These are phyloP conservation scores for Aspergillus jensenii DNA, from an alignment of 2,329 filamentous ascomycete species.

Conservation along the genomic window DNA sequence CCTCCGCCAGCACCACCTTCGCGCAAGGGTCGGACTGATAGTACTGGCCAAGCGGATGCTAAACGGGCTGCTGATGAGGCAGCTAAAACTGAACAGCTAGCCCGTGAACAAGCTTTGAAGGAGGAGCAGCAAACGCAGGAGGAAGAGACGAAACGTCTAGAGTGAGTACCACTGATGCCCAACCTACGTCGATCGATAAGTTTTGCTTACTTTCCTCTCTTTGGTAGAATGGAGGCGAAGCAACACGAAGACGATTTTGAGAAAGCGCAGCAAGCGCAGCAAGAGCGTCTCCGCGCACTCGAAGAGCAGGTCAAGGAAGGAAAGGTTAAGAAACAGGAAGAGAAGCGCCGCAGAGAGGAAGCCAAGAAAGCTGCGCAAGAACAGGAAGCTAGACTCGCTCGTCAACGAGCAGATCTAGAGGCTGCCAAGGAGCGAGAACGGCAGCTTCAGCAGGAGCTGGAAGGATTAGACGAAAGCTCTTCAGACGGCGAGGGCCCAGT, in stretches of 20 bases:
- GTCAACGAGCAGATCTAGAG: slow-evolving; percentile 87
- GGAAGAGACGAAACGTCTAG: slow-evolving; percentile 69
- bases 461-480: slow-evolving; percentile 73
- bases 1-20: slow-evolving; percentile 71
- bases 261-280: slow-evolving; percentile 75
- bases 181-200: not conserved
- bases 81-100: slow-evolving; percentile 64
- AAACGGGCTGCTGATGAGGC: slow-evolving; percentile 55
- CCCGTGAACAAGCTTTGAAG: slow-evolving; percentile 50
- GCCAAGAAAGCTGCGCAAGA: slow-evolving; percentile 83
- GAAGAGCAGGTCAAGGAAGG: slow-evolving; percentile 92
- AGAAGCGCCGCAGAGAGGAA: slow-evolving; percentile 88
- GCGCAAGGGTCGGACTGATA: slow-evolving; percentile 65
- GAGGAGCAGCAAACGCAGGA: slow-evolving; percentile 76
- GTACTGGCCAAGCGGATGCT: slow-evolving; percentile 57
- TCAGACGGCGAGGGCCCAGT: slow-evolving; percentile 78
- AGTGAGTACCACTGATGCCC: slow-evolving; percentile 65
- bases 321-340: slow-evolving; percentile 94
- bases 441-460: slow-evolving; percentile 83
- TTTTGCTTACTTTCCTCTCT: slow-evolving; percentile 14
- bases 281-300: slow-evolving; percentile 79
- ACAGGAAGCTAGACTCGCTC: slow-evolving; percentile 79
- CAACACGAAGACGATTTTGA: slow-evolving; percentile 78
- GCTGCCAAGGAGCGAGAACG: slow-evolving; percentile 85
- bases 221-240: slow-evolving; percentile 66